Conservation (phyloP, 2,329 filamentous ascomycete genomes). For the Ceratocystis variospora region DNA sequence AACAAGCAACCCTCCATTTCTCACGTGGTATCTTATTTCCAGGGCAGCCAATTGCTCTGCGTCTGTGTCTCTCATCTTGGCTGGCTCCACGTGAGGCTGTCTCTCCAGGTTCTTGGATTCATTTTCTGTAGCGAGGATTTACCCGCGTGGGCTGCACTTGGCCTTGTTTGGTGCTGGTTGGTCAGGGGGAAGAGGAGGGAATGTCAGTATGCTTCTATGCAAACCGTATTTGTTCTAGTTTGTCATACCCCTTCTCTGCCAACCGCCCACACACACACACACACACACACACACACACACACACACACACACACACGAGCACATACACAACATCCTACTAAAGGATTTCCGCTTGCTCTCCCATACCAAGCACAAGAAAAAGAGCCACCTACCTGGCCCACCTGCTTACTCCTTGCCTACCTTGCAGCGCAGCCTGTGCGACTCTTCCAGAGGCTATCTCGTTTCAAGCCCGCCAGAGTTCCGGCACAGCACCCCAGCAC, state of each 20-base stretch:
- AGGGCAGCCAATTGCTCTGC: too few relatives aligned
- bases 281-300: too few relatives aligned
- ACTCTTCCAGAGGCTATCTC: neutral
- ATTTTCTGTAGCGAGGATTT: constrained; percentile 16
- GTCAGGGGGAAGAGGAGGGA: neutral
- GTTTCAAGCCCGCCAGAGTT: neutral
- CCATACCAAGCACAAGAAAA: too few relatives aligned
- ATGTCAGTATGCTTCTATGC: too few relatives aligned
- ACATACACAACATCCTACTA: too few relatives aligned
- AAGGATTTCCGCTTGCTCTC: too few relatives aligned
- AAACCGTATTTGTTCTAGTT: too few relatives aligned
- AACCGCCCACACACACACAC: too few relatives aligned
- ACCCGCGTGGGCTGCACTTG: neutral
- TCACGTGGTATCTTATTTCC: neutral
- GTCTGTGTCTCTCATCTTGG: neutral
- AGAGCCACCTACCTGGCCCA: neutral
- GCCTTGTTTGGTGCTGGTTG: neutral
- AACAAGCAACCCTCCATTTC: neutral
- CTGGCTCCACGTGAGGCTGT: constrained; percentile 2
- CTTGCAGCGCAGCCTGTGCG: neutral
- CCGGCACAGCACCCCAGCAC: neutral
- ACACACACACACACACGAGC: too few relatives aligned
- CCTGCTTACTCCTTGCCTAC: too few relatives aligned
- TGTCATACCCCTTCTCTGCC: too few relatives aligned
- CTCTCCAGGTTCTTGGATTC: constrained; percentile 18